Conservation (phyloP, 257 asterid genomes). For the Eucommia ulmoides region DNA sequence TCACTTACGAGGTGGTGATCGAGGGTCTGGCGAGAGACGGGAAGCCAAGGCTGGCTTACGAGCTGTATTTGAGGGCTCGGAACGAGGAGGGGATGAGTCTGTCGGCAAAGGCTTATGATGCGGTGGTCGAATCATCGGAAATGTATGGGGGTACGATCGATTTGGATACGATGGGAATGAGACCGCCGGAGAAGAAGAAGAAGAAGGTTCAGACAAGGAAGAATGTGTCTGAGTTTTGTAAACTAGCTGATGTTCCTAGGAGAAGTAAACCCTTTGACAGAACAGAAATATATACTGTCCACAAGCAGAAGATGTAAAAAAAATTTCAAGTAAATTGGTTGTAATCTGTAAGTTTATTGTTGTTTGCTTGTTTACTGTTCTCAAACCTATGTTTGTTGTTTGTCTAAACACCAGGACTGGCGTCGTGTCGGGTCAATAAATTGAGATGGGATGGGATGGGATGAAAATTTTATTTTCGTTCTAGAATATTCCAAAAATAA, state of each 20-base stretch:
- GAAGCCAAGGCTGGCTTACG: conserved; percentile 79
- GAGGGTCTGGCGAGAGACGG: conserved; percentile 69
- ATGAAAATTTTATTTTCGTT: too few species aligned
- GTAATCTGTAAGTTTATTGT: too few species aligned
- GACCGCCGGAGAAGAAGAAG: conserved; percentile 50
- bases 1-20: conserved; percentile 60
- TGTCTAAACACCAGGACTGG: too few species aligned
- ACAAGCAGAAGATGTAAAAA: conserved; percentile 14
- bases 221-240: conserved; percentile 36
- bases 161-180: conserved; percentile 35
- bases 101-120: conserved; percentile 66
- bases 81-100: conserved; percentile 61
- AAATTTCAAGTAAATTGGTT: too few species aligned
- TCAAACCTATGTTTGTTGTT: too few species aligned
- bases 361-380: too few species aligned
- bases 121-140: conserved; percentile 31
- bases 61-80: conserved; percentile 48
- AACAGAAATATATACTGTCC: conserved; percentile 24
- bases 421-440: too few species aligned
- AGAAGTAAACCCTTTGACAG: conserved; percentile 43
- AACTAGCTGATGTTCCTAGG: conserved; percentile 55
- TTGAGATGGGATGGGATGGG: too few species aligned
- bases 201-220: conserved; percentile 36
- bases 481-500: too few species aligned
- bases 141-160: conserved; percentile 46